Percentiles rank a stretch among this genome's conserved stretches.
Evolutionary conservation across 805 yeast genomes (phyloP).

Genomic region (Lachancea thermotolerans): DNA sequence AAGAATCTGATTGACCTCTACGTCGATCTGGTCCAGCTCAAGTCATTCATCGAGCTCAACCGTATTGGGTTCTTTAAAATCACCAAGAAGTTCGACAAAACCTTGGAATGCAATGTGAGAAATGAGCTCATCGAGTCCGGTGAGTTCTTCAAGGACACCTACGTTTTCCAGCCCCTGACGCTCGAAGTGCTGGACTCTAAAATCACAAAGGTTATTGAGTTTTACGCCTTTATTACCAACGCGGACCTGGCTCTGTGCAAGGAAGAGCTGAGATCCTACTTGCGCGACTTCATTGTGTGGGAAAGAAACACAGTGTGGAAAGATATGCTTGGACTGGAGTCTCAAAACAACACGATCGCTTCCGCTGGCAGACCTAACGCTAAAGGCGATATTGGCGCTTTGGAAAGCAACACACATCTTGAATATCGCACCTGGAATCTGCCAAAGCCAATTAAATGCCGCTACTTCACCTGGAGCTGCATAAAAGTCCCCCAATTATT

Average conservation of each 20-base stretch:
- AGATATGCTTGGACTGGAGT: constrained; percentile 81
- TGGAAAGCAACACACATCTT: constrained; percentile 16
- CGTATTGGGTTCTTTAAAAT: constrained; percentile 82
- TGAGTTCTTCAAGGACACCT: constrained; percentile 41
- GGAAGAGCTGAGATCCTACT: constrained; percentile 49
- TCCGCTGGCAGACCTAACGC: constrained; percentile 34
- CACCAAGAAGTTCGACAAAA: constrained; percentile 84
- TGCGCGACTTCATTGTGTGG: constrained; percentile 92
- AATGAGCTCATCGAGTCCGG: constrained; percentile 39
- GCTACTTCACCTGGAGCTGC: constrained; percentile 24
- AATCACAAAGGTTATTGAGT: constrained; percentile 44
- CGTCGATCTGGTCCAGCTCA: constrained; percentile 71
- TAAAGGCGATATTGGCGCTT: constrained; percentile 25
- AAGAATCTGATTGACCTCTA: constrained; percentile 56
- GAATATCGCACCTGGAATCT: constrained; percentile 30
- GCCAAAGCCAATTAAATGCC: constrained; percentile 27
- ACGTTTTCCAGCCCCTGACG: constrained; percentile 50
- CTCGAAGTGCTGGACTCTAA: constrained; percentile 43
- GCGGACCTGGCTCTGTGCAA: constrained; percentile 39
- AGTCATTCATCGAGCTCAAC: constrained; percentile 78
- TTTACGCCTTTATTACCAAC: constrained; percentile 46
- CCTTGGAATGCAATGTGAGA: constrained; percentile 50
- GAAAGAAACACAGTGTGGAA: constrained; percentile 96
- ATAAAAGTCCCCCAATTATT: constrained; percentile 42
- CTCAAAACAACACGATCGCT: constrained; percentile 42